Base-by-base conservation (phyloP, 2,329 filamentous ascomycete genomes). In the Pochonia chlamydosporia region DNA sequence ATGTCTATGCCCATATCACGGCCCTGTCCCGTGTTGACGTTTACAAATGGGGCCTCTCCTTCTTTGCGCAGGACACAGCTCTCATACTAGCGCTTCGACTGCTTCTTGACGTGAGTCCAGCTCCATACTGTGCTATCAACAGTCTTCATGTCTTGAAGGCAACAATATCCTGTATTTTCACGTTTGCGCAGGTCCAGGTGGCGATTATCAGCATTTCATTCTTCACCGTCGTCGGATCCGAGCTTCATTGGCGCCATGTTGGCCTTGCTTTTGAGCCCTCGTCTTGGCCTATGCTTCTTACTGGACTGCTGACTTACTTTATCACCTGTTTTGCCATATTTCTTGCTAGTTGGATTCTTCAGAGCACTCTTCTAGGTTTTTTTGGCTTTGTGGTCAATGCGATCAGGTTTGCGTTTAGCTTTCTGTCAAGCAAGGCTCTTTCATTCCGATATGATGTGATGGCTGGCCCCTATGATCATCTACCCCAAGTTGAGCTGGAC, bases 161-260 rank as follows among this genome's bases (percentile, higher is more conserved):
- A n/a, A n/a, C n/a, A n/a, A n/a, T n/a, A n/a, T n/a, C n/a, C n/a
- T n/a, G n/a, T n/a, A n/a, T n/a, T n/a, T n/a, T n/a, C n/a, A n/a
- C n/a, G n/a, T n/a, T n/a, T n/a, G n/a, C n/a, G n/a, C n/a, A n/a
- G n/a, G n/a, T n/a, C n/a, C n/a, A n/a, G n/a, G n/a, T 57, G 10
- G 53, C 49, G 6, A 40, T 45, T 30, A 49, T 59, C 30, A 57
- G 47, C 46, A 55, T 66, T 2, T 59, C 63, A 4, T 67, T 67
- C 37, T 67, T 64, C 46, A 44, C 52, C 9, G 57, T 64, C 9
- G 55, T 56, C 5, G 56, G 56, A 14, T 56, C 59, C 1, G 59
- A 62, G 41, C 56, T 62, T 16, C 59, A 60, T 35, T 62, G 59
- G 59, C 55, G 58, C n/a, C 60, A 61, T 39, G 53, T 59, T 16